Base-by-base conservation (phyloP, 768 basidiomycete genomes). In the Boletus rubroflammeus region DNA sequence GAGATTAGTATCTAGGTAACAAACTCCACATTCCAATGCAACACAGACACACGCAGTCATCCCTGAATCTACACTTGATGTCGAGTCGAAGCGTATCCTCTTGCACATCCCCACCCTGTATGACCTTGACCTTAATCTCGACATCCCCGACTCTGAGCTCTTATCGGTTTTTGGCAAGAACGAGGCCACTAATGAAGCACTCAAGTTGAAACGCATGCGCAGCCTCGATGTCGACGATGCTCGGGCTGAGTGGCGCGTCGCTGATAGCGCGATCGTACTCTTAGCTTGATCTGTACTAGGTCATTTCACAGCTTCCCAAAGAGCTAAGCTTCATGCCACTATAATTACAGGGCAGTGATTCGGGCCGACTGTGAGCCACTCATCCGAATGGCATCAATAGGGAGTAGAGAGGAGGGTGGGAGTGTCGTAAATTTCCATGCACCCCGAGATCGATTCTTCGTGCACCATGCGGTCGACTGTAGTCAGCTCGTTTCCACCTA, bases 211-310 rank as follows among this genome's bases (percentile, higher is more conserved):
- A 61, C 76, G 81, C 40, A 76, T 79, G 61, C 73, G 82, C 6
- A 74, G 76, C 36, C 75, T 90, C 15, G 76, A 86, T 53, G 80
- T 88, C 0, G 85, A 88, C 23, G 66, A 62, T 2, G 87, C 87
- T 0, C 72, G 64, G 43, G 87, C 86, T 7, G 83, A 88, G 65
- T 91, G 89, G 88, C 76, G 73, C 32, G 76, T 88, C 21, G 78
- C 72, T 6, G 79, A 85, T 43, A 74, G 72, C 8, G 56, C 70
- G 42, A 64, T 90, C 47, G 66, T 82, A 5, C 62, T 88, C 14
- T 63, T 69, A 46, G 77, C 62, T 13, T 79, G 67, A 70, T 56
- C 23, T 13, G 46, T 56, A 21, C 34, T 54, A 21, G 19, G 42
- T 26, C 7, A 2, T 25, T 25, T 50, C 54, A 57, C 44, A 32